phyloP scores from a whole-genome alignment of 257 asterid species.

The Sherardia arvensis region DNA sequence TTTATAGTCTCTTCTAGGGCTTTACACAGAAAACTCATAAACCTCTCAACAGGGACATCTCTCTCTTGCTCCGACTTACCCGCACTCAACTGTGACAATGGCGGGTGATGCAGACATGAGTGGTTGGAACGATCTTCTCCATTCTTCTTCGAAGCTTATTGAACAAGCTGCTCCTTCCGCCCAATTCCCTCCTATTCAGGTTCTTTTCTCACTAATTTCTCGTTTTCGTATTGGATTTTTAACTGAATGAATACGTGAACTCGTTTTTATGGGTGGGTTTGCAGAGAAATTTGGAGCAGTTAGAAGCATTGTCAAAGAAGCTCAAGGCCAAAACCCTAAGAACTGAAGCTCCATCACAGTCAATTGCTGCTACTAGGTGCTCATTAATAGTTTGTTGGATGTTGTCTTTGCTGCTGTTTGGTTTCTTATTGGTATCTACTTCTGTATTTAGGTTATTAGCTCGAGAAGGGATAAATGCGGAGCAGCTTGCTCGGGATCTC shows the following conservation, averaged over 20 bases:
- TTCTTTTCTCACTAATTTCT: conserved; percentile 10
- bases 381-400: background rate
- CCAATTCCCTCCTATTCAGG: conserved; percentile 98
- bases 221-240: background rate
- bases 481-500: conserved; percentile 98
- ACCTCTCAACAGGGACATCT: background rate
- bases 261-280: conserved; percentile 4
- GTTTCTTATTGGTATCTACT: background rate
- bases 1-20: background rate
- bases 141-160: conserved; percentile 92
- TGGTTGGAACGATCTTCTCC: conserved; percentile 90
- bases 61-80: background rate
- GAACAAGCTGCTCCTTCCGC: conserved; percentile 99
- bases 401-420: background rate
- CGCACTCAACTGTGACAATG: conserved; percentile 24
- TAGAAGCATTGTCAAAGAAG: conserved; percentile 93
- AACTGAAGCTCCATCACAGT: conserved; percentile 91
- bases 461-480: conserved; percentile 90
- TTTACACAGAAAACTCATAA: background rate
- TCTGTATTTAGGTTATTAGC: conserved; percentile 55
- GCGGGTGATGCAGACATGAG: conserved; percentile 80
- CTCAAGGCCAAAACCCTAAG: conserved; percentile 78
- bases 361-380: conserved; percentile 93
- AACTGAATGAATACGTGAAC: background rate
- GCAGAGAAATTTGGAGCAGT: conserved; percentile 93